Percentiles rank a stretch among this genome's conserved stretches.
These are phyloP conservation scores for Boletus sensibilis DNA, from an alignment of 768 basidiomycete genomes.

Conservation along the genomic window DNA sequence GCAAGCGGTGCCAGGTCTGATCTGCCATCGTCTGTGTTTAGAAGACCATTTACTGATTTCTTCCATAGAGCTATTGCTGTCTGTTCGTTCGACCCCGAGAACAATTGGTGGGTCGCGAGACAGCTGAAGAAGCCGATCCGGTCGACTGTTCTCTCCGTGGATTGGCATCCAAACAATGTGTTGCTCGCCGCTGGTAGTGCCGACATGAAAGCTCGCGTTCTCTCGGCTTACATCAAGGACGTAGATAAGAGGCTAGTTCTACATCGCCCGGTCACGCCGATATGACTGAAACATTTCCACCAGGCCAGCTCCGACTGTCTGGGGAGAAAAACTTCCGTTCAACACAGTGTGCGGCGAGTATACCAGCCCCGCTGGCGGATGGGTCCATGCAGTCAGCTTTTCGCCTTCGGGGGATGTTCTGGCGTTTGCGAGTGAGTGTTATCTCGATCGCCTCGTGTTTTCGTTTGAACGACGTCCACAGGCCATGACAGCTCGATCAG, in stretches of 20 bases:
- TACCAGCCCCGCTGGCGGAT: constrained; percentile 83
- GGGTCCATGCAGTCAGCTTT: constrained; percentile 96
- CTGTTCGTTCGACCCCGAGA: constrained; percentile 96
- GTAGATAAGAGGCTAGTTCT: constrained; percentile 79
- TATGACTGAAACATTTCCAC: constrained; percentile 7
- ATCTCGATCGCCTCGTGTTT: neutral
- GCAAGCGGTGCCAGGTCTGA: constrained; percentile 88
- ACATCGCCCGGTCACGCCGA: neutral
- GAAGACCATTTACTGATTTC: neutral
- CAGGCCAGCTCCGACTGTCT: constrained; percentile 85
- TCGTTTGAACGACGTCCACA: constrained; percentile 33
- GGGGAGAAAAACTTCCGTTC: constrained; percentile 99
- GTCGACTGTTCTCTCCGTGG: constrained; percentile 89
- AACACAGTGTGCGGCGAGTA: constrained; percentile 98
- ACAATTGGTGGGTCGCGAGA: constrained; percentile 99
- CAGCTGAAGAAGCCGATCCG: constrained; percentile 96
- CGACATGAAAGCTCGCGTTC: constrained; percentile 96
- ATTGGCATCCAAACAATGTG: constrained; percentile 99
- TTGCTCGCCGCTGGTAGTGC: constrained; percentile 95
- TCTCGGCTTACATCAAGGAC: constrained; percentile 98
- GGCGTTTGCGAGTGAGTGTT: constrained; percentile 83
- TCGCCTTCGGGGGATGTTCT: constrained; percentile 94
- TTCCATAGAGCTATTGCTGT: constrained; percentile 80
- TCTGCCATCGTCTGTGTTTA: neutral
- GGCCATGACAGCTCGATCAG: constrained; percentile 95